Conservation (phyloP, 139 green algal genomes). For the Closterium sp. region DNA sequence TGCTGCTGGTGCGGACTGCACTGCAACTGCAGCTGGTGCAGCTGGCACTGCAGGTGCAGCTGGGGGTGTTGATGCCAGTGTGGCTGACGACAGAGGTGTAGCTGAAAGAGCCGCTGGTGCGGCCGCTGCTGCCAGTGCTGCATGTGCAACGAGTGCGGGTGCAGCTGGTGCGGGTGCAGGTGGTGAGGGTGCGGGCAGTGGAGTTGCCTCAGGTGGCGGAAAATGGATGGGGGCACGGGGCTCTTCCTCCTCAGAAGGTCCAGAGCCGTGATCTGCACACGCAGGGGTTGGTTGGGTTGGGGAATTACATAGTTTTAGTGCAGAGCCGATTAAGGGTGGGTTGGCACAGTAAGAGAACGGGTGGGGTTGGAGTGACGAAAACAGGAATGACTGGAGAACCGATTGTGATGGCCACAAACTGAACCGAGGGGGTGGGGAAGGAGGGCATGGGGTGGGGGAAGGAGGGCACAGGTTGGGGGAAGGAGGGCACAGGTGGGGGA, state of each 20-base stretch:
- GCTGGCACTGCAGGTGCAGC: background rate
- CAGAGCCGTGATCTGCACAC: background rate
- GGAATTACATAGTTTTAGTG: too few species aligned
- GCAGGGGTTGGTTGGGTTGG: too few species aligned
- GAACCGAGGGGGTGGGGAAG: background rate
- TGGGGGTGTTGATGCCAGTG: background rate
- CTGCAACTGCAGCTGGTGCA: background rate
- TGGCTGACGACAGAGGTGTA: background rate
- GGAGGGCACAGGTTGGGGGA: too few species aligned
- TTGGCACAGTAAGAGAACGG: background rate
- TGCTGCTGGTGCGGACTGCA: too few species aligned
- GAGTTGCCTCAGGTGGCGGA: background rate
- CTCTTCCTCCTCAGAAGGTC: background rate
- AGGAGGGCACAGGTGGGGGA: too few species aligned
- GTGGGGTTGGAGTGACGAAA: background rate
- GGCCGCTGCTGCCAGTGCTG: background rate
- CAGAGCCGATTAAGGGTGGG: too few species aligned
- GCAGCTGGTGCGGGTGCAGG: background rate
- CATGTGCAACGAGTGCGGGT: background rate
- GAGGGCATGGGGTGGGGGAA: background rate
- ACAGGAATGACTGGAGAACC: too few species aligned
- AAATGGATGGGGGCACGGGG: background rate
- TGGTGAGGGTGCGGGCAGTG: background rate
- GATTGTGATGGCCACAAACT: too few species aligned
- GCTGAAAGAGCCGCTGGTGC: background rate